These are phyloP conservation scores for Ephemerocybe angulata DNA, from an alignment of 768 basidiomycete genomes.

Conservation along the genomic window DNA sequence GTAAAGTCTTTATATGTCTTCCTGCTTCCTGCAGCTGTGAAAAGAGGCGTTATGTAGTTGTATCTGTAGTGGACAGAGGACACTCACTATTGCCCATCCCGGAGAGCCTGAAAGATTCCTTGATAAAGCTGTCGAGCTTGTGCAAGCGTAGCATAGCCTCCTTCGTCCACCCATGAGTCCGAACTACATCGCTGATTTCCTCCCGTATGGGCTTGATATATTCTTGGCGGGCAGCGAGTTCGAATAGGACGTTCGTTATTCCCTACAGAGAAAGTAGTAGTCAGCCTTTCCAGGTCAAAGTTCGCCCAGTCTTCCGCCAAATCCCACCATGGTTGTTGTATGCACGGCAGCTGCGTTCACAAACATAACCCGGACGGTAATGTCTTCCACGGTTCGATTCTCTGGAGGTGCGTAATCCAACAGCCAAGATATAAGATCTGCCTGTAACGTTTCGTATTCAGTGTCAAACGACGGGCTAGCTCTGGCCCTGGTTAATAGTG, in stretches of 20 bases:
- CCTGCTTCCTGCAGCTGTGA: neutral
- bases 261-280: slow-evolving; percentile 17
- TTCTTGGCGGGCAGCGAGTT: slow-evolving; percentile 32
- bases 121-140: slow-evolving; percentile 43
- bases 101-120: slow-evolving; percentile 15
- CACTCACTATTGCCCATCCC: neutral
- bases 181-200: slow-evolving; percentile 35
- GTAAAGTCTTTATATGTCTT: slow-evolving; percentile 1
- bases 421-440: slow-evolving; percentile 42
- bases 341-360: slow-evolving; percentile 40
- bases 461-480: no score
- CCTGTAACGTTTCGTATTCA: no score
- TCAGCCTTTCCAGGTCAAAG: neutral
- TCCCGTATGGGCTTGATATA: slow-evolving; percentile 33
- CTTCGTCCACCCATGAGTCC: slow-evolving; percentile 31
- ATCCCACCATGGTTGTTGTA: slow-evolving; percentile 34
- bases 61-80: neutral
- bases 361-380: slow-evolving; percentile 27
- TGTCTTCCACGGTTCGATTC: slow-evolving; percentile 19
- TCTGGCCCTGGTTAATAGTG: neutral
- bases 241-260: slow-evolving; percentile 31
- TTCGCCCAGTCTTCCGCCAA: neutral
- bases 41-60: neutral
- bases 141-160: slow-evolving; percentile 32
- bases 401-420: slow-evolving; percentile 30